These are phyloP conservation scores for Ophiostoma montium DNA, from an alignment of 2,329 filamentous ascomycete species.

Conservation along the genomic window DNA sequence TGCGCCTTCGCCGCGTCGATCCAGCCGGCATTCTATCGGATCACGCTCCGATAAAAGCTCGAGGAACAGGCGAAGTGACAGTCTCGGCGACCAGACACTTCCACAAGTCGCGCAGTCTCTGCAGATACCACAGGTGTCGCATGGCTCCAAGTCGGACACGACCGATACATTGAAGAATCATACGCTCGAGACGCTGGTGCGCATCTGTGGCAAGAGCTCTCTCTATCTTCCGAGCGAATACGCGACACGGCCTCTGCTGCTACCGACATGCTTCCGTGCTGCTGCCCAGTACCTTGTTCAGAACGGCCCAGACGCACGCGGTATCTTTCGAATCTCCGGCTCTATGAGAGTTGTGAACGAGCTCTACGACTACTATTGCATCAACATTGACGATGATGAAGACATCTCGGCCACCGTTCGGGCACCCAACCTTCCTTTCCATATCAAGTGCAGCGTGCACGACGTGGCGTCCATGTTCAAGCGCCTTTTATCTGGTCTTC, in stretches of 20 bases:
- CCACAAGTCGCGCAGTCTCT: neutral
- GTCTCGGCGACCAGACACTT: slow-evolving; percentile 29
- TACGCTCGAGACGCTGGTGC: slow-evolving; percentile 43
- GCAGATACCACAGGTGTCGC: neutral
- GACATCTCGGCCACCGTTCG: slow-evolving; percentile 43
- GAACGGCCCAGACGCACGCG: slow-evolving; percentile 36
- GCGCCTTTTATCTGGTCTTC: slow-evolving; percentile 45
- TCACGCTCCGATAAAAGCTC: slow-evolving; percentile 18
- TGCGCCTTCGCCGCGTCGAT: slow-evolving; percentile 11
- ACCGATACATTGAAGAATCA: slow-evolving; percentile 28
- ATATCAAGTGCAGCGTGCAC: slow-evolving; percentile 45
- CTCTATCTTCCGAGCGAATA: slow-evolving; percentile 47
- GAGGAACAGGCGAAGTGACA: slow-evolving; percentile 38
- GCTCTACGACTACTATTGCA: slow-evolving; percentile 51
- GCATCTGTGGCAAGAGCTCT: slow-evolving; percentile 47
- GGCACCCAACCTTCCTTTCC: slow-evolving; percentile 42
- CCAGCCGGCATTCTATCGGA: slow-evolving; percentile 15
- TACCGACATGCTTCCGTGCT: slow-evolving; percentile 53
- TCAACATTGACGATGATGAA: slow-evolving; percentile 28
- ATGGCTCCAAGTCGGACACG: slow-evolving; percentile 28
- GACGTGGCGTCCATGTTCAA: slow-evolving; percentile 58
- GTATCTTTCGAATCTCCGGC: slow-evolving; percentile 50
- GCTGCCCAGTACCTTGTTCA: slow-evolving; percentile 50
- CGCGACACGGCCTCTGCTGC: slow-evolving; percentile 38
- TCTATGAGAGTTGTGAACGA: slow-evolving; percentile 40